phyloP scores from a whole-genome alignment of 2,329 filamentous ascomycete species.

The Aspergillus ochraceoroseus region DNA sequence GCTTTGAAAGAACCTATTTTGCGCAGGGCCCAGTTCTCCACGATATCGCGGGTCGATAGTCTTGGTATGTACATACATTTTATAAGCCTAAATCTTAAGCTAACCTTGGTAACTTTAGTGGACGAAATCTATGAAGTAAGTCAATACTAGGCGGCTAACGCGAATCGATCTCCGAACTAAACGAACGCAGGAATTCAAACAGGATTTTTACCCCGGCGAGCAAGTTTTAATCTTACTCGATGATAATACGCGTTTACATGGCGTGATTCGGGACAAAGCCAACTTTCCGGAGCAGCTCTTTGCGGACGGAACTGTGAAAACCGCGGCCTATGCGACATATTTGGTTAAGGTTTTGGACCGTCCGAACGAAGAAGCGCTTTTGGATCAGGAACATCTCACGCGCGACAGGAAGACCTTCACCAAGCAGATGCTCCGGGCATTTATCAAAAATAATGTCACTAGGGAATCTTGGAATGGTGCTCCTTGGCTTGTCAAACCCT shows the following conservation, averaged over 20 bases:
- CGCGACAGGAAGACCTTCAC: constrained; percentile 90
- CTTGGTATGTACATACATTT: constrained; percentile 48
- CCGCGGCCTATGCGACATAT: constrained; percentile 69
- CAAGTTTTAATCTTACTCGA: constrained; percentile 67
- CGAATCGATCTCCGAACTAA: constrained; percentile 12
- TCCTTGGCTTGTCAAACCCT: constrained; percentile 87
- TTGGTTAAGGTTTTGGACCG: constrained; percentile 69
- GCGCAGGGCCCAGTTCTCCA: constrained; percentile 86
- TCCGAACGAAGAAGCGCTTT: constrained; percentile 66
- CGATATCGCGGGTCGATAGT: constrained; percentile 81
- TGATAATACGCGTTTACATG: constrained; percentile 65
- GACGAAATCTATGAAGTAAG: constrained; percentile 49
- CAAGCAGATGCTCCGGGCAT: constrained; percentile 86
- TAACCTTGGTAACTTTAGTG: constrained; percentile 33
- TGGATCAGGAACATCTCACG: constrained; percentile 74
- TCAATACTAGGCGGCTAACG: not conserved
- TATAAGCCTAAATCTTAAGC: constrained; percentile 22
- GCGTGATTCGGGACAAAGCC: constrained; percentile 78
- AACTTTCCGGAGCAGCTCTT: constrained; percentile 58
- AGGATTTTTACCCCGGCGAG: constrained; percentile 87
- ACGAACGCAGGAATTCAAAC: constrained; percentile 62
- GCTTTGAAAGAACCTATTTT: constrained; percentile 85
- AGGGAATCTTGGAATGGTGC: constrained; percentile 93
- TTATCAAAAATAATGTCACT: constrained; percentile 90
- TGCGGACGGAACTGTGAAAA: constrained; percentile 64